Base-by-base conservation (phyloP, 805 yeast genomes). In the Yarrowia hollandica region DNA sequence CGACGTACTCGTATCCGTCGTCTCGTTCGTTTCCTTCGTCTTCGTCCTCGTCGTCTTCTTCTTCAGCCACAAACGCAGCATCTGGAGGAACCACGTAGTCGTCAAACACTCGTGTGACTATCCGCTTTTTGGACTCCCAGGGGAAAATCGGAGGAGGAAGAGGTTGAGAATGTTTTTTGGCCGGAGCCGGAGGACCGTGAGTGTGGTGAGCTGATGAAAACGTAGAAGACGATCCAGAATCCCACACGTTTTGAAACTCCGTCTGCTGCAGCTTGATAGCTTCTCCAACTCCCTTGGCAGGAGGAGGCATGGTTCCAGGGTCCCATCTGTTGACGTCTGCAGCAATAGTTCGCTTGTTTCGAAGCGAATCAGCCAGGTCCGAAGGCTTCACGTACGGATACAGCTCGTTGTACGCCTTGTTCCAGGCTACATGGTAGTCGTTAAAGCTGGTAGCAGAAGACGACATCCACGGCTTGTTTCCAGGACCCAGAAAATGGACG, bases 401-500 rank as follows among this genome's bases (percentile, higher is more conserved):
- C 19, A 61, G 42, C 12, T 44, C 56, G 48, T 64, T 60, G 68
- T 69, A 67, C 54, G 54, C 54, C 18, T 22, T 26, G 21, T 57
- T 56, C 61, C 61, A 52, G n/a, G 59, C 62, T 16, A 39, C 50
- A 33, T 42, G 35, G 30, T 61, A 57, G n/a, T 38, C 21, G 31
- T 59, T 21, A 6, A 33, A 44, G n/a, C n/a, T n/a, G n/a, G n/a
- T n/a, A n/a, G n/a, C n/a, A 15, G 62, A 22, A n/a, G 56, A 48
- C 22, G 35, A 34, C 19, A 61, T 54, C 78, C 78, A 75, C 12
- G 78, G 78, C 64, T 75, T 75, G 33, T 35, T 19, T 25, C 48
- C 38, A 11, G 66, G 15, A 23, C 78, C 78, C 25, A 73, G 68
- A 59, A 75, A 75, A 60, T 75, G 78, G 26, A 71, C 66, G 8